phyloP scores from a whole-genome alignment of 2,329 filamentous ascomycete genomes.

The Aspergillus pseudotamarii region DNA sequence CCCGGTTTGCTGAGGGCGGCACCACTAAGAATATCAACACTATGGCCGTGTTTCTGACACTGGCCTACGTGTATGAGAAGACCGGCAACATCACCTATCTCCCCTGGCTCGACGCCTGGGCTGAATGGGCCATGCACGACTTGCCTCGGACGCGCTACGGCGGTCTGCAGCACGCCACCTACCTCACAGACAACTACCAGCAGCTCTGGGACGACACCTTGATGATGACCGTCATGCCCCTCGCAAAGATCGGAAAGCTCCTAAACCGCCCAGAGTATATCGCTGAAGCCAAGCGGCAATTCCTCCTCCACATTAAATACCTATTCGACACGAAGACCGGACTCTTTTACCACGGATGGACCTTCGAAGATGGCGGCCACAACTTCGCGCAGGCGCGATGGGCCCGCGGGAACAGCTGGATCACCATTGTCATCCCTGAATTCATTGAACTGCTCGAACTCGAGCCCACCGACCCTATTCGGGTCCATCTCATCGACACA shows the following conservation, averaged over 20 bases:
- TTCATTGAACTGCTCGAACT: constrained; percentile 74
- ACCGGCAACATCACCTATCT: constrained; percentile 69
- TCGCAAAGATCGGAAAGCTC: constrained; percentile 76
- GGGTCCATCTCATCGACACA: constrained; percentile 53
- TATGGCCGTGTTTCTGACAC: constrained; percentile 75
- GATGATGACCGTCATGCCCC: constrained; percentile 83
- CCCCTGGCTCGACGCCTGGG: constrained; percentile 79
- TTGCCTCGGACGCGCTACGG: constrained; percentile 71
- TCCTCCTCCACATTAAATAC: constrained; percentile 77
- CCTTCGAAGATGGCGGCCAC: constrained; percentile 67
- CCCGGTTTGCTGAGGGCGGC: constrained; percentile 67
- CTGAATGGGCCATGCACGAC: constrained; percentile 79
- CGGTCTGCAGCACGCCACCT: constrained; percentile 76
- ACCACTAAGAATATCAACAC: constrained; percentile 88
- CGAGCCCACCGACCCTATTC: constrained; percentile 61
- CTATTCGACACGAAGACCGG: constrained; percentile 72
- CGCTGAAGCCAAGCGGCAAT: constrained; percentile 76
- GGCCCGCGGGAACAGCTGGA: constrained; percentile 64
- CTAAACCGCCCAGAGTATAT: constrained; percentile 72
- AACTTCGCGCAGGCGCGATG: constrained; percentile 60
- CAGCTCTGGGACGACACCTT: constrained; percentile 85
- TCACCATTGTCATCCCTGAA: constrained; percentile 82
- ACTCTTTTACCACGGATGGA: constrained; percentile 82
- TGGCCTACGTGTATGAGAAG: constrained; percentile 77
- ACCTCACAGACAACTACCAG: constrained; percentile 69